Evolutionary conservation across 176 grass and related monocot genomes (phyloP), one percentile per base, ranked within the genome.

Genomic region (Oryza longistaminata): DNA sequence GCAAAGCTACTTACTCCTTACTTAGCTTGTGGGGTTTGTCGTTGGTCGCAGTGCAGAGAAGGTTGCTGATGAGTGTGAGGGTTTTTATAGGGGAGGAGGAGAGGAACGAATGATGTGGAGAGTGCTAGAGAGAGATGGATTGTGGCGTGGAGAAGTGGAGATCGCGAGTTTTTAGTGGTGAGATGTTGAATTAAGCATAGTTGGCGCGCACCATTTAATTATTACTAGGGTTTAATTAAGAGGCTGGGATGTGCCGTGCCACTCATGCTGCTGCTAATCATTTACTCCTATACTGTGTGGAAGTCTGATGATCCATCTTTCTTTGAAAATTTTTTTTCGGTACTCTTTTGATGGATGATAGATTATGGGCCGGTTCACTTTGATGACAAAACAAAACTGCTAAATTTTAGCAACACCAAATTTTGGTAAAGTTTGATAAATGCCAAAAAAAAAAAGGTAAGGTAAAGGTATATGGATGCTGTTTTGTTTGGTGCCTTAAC

Each of bases 21-120:
- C 24, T 52, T 21, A 48, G 43, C 48, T 12, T 40, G 24, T 34
- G 50, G 19, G 0, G 53, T 58, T 58, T 8, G 17, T 58, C 2
- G 17, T 9, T 70, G 15, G 65, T 7, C 44, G 5, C 39, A 22
- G 55, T 82, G 67, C 15, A 0, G 33, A 46, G 10, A 25, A 14
- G 1, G 3, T 44, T 50, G 5, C 5, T 37, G 5, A 9, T 16
- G 64, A 6, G 5, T 43, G 29, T 9, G n/a, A 19, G 52, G 68
- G 70, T 1, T 85, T 81, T 85, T 89, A 85, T 85, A 89, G 82
- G 26, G 6, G 58, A 24, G 45, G 39, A 27, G 0, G 35, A 31
- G 11, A 31, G 29, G 29, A 31, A 31, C 2, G 61, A 81, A 68
- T 17, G 9, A 0, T 34, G 33, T 75, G 53, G 80, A 72, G 55